Percentiles rank a stretch among this genome's conserved stretches.
These are phyloP conservation scores for Bipolaris gigantea DNA, from an alignment of 2,329 filamentous ascomycete genomes.

Conservation along the genomic window DNA sequence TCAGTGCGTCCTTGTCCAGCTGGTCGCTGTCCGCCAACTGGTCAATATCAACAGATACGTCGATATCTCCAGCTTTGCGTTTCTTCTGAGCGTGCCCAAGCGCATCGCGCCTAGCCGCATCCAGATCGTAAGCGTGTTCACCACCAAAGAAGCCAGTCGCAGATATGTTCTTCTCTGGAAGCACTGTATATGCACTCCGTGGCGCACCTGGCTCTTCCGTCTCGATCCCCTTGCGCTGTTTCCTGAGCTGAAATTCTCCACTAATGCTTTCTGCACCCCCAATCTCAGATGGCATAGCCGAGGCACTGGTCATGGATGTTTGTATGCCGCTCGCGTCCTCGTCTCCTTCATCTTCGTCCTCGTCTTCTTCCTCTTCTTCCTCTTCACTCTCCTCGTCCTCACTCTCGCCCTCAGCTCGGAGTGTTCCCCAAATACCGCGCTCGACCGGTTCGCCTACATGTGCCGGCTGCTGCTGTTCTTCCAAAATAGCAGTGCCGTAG, in stretches of 20 bases:
- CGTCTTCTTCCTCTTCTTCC: constrained; percentile 62
- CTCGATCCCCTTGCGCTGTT: constrained; percentile 76
- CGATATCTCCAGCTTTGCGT: constrained; percentile 87
- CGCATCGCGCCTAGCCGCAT: constrained; percentile 57
- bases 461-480: constrained; percentile 60
- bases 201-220: constrained; percentile 76
- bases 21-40: constrained; percentile 72
- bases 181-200: constrained; percentile 81
- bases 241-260: constrained; percentile 89
- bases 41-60: constrained; percentile 88
- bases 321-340: constrained; percentile 62
- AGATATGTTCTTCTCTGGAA: constrained; percentile 83
- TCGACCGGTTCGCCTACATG: constrained; percentile 74
- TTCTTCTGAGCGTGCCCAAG: constrained; percentile 87
- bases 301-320: constrained; percentile 73
- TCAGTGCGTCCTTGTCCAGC: constrained; percentile 81
- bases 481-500: constrained; percentile 73
- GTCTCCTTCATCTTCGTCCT: constrained; percentile 69
- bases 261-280: constrained; percentile 73
- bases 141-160: constrained; percentile 95
- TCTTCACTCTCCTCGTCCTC: constrained; percentile 65
- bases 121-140: constrained; percentile 89
- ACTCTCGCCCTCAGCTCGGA: constrained; percentile 78
- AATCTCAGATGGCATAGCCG: constrained; percentile 79
- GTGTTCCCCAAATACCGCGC: constrained; percentile 85